A percentile compares a stretch with the other conserved stretches of the same genome.
Evolutionary conservation across 2,329 filamentous ascomycete genomes (phyloP).

Genomic region (Zymoseptoria ardabiliae): DNA sequence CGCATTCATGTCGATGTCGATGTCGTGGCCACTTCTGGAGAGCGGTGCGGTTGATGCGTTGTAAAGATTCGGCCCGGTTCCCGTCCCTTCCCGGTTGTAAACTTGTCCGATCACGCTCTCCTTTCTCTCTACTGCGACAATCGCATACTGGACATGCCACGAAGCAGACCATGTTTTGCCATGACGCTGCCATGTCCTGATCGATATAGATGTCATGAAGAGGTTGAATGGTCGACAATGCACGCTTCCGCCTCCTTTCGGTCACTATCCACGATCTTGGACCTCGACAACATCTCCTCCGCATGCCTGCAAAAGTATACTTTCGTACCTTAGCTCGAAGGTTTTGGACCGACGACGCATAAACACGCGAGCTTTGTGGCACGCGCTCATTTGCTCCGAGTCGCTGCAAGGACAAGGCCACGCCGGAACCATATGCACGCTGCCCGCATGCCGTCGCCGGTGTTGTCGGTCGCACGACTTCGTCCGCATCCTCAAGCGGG

Average conservation of each 20-base stretch:
- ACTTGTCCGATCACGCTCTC: slow-evolving; percentile 6
- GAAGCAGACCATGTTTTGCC: slow-evolving; percentile 4
- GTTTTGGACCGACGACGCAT: slow-evolving; percentile 8
- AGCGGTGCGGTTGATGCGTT: slow-evolving; percentile 20
- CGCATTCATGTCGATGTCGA: no score
- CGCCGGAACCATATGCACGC: not conserved
- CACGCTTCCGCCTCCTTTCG: not conserved
- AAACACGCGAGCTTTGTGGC: slow-evolving; percentile 20
- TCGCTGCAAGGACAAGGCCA: not conserved
- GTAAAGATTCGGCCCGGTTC: slow-evolving; percentile 8
- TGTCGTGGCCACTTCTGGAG: not conserved
- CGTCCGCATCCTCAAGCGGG: not conserved
- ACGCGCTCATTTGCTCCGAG: slow-evolving; percentile 18
- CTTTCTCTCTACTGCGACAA: slow-evolving; percentile 18
- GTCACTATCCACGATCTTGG: no score
- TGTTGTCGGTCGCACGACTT: not conserved
- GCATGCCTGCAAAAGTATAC: not conserved
- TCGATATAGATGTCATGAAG: slow-evolving; percentile 1
- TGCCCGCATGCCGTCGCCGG: not conserved
- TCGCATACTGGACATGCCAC: slow-evolving; percentile 3
- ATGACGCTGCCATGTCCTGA: slow-evolving; percentile 5
- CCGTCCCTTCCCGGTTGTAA: not conserved
- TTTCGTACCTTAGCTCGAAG: not conserved
- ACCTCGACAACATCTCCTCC: not conserved
- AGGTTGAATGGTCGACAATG: not conserved